These are phyloP conservation scores for Puccinia coronata DNA, from an alignment of 1,284 basidiomycete genomes.

Conservation along the genomic window DNA sequence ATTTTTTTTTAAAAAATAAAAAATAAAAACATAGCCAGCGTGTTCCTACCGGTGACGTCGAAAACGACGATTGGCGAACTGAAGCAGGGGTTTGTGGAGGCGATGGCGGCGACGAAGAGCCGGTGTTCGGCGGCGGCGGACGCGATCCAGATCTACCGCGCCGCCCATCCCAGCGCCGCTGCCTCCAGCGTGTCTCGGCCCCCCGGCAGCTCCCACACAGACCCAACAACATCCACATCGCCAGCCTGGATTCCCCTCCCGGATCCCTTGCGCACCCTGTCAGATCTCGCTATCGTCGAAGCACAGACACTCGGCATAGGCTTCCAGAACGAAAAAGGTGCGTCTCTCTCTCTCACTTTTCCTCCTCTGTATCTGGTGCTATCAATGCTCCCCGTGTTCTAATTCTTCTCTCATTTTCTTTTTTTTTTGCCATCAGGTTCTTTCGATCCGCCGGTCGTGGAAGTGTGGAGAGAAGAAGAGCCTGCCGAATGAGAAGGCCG, in stretches of 20 bases:
- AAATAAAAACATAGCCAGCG: no score
- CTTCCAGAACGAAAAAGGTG: slow-evolving; percentile 8
- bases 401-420: background rate
- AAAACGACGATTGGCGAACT: slow-evolving; percentile 7
- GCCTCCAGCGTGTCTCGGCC: no score
- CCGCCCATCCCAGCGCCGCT: no score
- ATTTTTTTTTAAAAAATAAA: no score
- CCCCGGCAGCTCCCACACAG: no score
- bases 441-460: background rate
- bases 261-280: background rate
- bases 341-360: background rate
- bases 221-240: no score
- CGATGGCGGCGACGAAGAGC: background rate
- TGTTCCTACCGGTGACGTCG: slow-evolving; percentile 12
- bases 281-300: slow-evolving; percentile 13
- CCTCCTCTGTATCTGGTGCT: background rate
- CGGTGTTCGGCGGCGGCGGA: no score
- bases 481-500: no score
- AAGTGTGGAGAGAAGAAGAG: slow-evolving; percentile 6
- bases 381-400: background rate
- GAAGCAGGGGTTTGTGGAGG: background rate
- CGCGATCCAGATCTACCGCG: background rate
- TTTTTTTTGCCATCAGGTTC: background rate
- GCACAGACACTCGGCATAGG: slow-evolving; percentile 37
- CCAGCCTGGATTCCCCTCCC: no score